Base-by-base conservation (phyloP, 306 rosid species). In the Cajanus cajan region DNA sequence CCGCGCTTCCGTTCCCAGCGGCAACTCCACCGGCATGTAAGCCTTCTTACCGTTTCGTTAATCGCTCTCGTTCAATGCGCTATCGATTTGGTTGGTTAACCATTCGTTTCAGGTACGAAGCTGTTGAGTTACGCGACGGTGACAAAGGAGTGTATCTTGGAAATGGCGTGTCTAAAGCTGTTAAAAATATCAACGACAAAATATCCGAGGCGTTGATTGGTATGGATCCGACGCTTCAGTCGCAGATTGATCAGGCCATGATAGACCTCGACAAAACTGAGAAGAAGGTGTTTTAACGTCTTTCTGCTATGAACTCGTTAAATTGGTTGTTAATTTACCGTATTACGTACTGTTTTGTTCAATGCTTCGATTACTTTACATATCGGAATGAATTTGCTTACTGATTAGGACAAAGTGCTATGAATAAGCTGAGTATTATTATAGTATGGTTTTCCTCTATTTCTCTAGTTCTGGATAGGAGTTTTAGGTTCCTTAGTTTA, bases 231-330 rank as follows among this genome's bases (percentile, higher is more conserved):
- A 91, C 87, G 2, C 94, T 91, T 69, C 98, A 95, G 73, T 83
- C 90, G 7, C 98, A 95, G 87, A 90, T 95, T 91, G 98, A 95
- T 83, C 93, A 89, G 78, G 98, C 96, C 54, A 90, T 95, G 98
- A 91, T 82, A 37, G 98, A 91, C 88, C 85, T 95, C 61, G 98
- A 95, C 82, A 95, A 83, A 86, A 92, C 98, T n/a, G 98, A 91
- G 83, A 95, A 95, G 87, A 95, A 92, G 98, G 98, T 92, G 58
- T 4, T 37, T 1, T 16, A 22, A 44, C 65, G 37, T 33, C 12
- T 50, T 64, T 84, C 37, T 11, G 3, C 16, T 48, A 65, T 36
- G 15, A 54, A 50, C 37, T 13, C 31, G 37, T 43, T 24, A 58
- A 43, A 52, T 78, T 71, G 24, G 43, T 77, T 77, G 68, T 65